Base-by-base conservation (phyloP, 371 early-diverging fungal genomes). In the Circinella minor region DNA sequence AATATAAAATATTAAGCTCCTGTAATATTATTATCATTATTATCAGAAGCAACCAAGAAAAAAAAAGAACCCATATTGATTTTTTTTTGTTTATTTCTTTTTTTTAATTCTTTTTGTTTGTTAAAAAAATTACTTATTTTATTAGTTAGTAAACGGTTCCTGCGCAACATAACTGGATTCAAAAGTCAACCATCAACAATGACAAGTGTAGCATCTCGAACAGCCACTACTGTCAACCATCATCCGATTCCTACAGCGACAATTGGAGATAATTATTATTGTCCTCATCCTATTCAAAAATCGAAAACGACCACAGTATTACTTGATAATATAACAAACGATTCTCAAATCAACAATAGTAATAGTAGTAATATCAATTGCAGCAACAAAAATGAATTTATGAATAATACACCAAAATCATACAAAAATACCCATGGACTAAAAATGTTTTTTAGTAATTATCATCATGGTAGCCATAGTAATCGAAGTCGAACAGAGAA, bases 91-190 rank as follows among this genome's bases (percentile, higher is more conserved):
- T 9, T 43, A 43, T 3, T 43, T 43, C n/a, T 51, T 49, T n/a
- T n/a, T 8, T 15, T 15, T 4, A 4, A 9, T 8, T 51, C n/a
- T n/a, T 13, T n/a, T 51, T n/a, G 5, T 51, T 7, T n/a, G 5
- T n/a, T 7, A 5, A 4, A 13, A 20, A 37, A 55, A 20, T 17
- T 10, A 55, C 46, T 39, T 37, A 11, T 27, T 60, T 63, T 15
- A 27, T 54, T 63, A 64, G 64, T 57, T 17, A 64, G 69, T 54
- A 69, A 64, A 27, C 65, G 69, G 9, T 62, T 69, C 18, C 43
- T 69, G 14, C 69, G 69, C 46, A 69, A 34, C 34, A 69, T 69
- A 38, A 36, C 64, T 36, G 55, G 63, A 64, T 69, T 69, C 46
- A 69, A 69, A 69, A 69, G 49, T 46, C 65, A 63, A 63, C 27